Percentiles rank a stretch among this genome's conserved stretches.
Conservation (phyloP, 164 flowering plant species). For the Vitis rupestris region DNA sequence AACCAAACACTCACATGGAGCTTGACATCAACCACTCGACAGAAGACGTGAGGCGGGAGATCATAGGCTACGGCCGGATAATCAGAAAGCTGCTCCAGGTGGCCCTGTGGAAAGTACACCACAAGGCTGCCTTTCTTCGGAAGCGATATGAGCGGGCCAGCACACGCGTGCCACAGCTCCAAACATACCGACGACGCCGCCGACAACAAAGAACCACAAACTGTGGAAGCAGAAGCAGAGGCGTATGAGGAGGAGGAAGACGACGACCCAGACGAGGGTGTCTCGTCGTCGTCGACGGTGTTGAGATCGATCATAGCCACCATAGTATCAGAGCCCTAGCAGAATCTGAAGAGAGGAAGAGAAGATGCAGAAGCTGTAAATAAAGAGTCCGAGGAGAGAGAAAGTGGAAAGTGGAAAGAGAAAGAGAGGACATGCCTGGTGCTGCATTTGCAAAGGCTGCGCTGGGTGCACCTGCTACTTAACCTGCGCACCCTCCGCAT, state of each 20-base stretch:
- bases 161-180: conserved; percentile 99
- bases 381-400: not conserved
- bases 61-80: conserved; percentile 29
- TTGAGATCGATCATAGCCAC: conserved; percentile 75
- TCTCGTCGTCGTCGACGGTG: conserved; percentile 52
- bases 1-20: conserved; percentile 58
- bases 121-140: conserved; percentile 82
- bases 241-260: conserved; percentile 31
- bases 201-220: conserved; percentile 11
- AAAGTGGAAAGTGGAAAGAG: conserved; percentile 4
- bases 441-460: conserved; percentile 14
- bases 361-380: not conserved
- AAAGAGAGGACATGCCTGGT: conserved; percentile 9
- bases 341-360: too few relatives aligned
- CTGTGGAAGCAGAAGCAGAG: conserved; percentile 26
- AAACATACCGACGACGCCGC: conserved; percentile 54
- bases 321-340: conserved; percentile 18
- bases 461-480: conserved; percentile 4
- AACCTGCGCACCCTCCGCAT: conserved; percentile 11
- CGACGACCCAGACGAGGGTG: conserved; percentile 27
- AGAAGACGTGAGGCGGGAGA: conserved; percentile 83
- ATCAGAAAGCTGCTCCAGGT: conserved; percentile 61
- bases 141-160: conserved; percentile 79
- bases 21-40: conserved; percentile 86
- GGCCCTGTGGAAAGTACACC: conserved; percentile 94